These are phyloP conservation scores for Trametes villosa DNA, from an alignment of 768 basidiomycete genomes.

Conservation along the genomic window DNA sequence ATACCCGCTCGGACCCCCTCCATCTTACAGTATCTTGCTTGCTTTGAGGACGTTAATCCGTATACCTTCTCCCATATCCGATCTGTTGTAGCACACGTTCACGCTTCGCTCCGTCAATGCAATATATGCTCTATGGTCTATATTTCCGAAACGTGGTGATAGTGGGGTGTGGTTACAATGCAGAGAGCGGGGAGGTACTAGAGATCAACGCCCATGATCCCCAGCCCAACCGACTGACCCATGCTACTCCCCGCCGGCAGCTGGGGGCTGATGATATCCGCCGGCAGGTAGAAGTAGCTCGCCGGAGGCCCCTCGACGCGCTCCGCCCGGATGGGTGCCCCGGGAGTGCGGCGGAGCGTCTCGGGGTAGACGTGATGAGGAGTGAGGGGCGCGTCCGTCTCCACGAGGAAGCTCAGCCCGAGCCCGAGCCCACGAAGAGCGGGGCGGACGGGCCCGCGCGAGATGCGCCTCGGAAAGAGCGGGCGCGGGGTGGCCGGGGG, in stretches of 20 bases:
- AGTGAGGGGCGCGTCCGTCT: conserved; percentile 11
- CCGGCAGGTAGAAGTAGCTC: conserved; percentile 18
- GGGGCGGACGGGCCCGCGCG: background rate
- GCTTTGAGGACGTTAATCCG: background rate
- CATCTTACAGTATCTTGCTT: background rate
- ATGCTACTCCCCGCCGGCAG: background rate
- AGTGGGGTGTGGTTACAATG: background rate
- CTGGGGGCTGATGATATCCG: conserved; percentile 2
- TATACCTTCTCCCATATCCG: background rate
- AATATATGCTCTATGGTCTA: background rate
- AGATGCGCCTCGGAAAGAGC: conserved; percentile 11
- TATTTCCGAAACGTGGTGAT: background rate
- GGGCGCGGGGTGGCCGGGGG: conserved; percentile 6
- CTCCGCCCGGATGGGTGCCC: conserved; percentile 9
- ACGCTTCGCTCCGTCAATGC: background rate
- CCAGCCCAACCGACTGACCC: conserved; percentile 4
- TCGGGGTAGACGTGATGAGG: conserved; percentile 15
- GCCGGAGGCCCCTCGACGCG: background rate
- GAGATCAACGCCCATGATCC: conserved; percentile 2
- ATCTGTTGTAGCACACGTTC: background rate
- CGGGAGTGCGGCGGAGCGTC: conserved; percentile 20
- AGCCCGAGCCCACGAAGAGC: conserved; percentile 5
- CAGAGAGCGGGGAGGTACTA: background rate
- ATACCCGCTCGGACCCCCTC: background rate
- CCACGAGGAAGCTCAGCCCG: background rate